phyloP scores from a whole-genome alignment of 306 rosid genomes.

The Rosa persica region DNA sequence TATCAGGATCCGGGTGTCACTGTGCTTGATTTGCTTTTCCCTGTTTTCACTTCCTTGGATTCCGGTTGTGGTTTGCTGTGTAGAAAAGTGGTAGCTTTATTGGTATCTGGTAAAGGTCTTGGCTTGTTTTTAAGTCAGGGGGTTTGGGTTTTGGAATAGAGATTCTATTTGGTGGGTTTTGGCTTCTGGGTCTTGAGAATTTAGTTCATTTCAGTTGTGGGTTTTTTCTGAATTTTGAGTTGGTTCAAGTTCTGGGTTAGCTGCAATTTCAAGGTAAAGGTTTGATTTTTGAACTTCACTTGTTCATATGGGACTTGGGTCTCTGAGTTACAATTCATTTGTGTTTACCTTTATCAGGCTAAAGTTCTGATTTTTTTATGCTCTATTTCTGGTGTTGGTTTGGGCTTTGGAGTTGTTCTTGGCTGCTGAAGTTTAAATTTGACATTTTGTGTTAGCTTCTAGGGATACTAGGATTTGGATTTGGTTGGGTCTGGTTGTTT shows the following conservation, averaged over 20 bases:
- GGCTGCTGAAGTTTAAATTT: constrained; percentile 14
- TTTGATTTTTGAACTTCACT: not conserved
- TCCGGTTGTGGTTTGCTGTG: constrained; percentile 38
- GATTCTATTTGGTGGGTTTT: constrained; percentile 18
- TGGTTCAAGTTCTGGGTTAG: not conserved
- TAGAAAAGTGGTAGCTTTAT: constrained; percentile 46
- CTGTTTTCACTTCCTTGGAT: constrained; percentile 55
- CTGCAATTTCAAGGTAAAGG: constrained; percentile 16
- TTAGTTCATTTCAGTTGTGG: constrained; percentile 5
- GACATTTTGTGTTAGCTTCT: not conserved
- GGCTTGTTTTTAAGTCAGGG: constrained; percentile 29
- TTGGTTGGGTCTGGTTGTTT: constrained; percentile 7
- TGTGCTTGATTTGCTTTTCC: constrained; percentile 35
- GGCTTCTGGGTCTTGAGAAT: constrained; percentile 25
- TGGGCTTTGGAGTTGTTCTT: constrained; percentile 17
- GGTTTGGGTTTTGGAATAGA: constrained; percentile 13
- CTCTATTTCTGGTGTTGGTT: not conserved
- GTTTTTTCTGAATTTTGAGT: constrained; percentile 1
- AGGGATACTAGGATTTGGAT: not conserved
- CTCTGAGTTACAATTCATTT: constrained; percentile 14
- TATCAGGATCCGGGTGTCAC: constrained; percentile 41
- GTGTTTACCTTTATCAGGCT: not conserved
- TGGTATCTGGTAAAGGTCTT: constrained; percentile 41
- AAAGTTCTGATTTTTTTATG: not conserved
- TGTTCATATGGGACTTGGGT: constrained; percentile 11